Evolutionary conservation across 108 stramenopile species (phyloP), one percentile per base, ranked within the genome.

Genomic region (Nitzschia sp.): DNA sequence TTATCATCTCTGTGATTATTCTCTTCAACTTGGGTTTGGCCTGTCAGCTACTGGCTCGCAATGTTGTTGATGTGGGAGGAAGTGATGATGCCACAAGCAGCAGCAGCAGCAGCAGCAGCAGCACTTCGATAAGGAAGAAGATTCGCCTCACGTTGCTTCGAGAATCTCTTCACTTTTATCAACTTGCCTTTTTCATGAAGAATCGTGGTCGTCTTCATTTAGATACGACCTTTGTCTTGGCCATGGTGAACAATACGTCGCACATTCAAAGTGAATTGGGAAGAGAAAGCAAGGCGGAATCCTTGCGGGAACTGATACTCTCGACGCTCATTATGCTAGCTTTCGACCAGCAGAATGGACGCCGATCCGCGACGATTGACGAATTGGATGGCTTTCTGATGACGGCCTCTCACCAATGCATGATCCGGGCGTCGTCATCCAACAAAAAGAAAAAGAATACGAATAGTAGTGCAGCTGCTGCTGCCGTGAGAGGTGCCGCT

Each of bases 221-320:
- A 8, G 48, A 50, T 21, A 50, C 48, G 21, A 21, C 48, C 17
- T 19, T 50, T 21, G 5, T 22, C 48, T 50, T 50, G 48, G 48
- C 48, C 48, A 50, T 50, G 48, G 48, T 50, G 19, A 50, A 50
- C 21, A 50, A 50, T 50, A 50, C 48, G 19, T 8, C 48, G 4
- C 13, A 50, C 19, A 22, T 50, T 50, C 21, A 21, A 22, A 4
- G 13, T 5, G 48, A 50, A 50, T 19, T 50, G 48, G 48, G 48
- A 8, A 4, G 21, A 8, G 4, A 4, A 22, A 8, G 19, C 4
- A 8, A n/a, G 48, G 48, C 48, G 16, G 4, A 19, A 21, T n/a
- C 8, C 4, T n/a, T 50, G 5, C 48, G 19, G 19, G 19, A 50
- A 21, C 21, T 50, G 4, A 16, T 50, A 21, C 4, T 50, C 16